Conservation (phyloP, 179 eudicot genomes). For the Silene noctiflora region DNA sequence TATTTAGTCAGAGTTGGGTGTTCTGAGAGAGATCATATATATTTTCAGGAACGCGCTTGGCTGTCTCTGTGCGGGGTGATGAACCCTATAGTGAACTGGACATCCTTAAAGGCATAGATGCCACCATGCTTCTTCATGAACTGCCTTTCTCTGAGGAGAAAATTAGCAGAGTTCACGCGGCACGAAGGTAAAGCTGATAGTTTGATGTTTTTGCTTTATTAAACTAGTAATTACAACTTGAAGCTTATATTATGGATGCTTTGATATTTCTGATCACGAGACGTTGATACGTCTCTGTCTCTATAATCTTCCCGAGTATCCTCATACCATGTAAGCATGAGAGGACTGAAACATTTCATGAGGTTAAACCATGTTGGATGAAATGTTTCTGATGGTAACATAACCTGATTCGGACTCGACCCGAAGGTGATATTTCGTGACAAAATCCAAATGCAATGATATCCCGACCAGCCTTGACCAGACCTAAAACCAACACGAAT, state of each 20-base stretch:
- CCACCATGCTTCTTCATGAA: constrained; percentile 73
- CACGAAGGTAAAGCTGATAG: constrained; percentile 58
- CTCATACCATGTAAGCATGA: not conserved
- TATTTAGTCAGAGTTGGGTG: constrained; percentile 11
- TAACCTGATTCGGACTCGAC: too few relatives aligned
- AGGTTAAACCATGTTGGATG: not conserved
- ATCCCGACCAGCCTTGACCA: too few relatives aligned
- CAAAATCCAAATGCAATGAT: too few relatives aligned
- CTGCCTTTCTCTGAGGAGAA: constrained; percentile 74
- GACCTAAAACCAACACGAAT: too few relatives aligned
- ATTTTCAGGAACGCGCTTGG: constrained; percentile 76
- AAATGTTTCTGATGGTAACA: not conserved
- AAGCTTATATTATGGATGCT: not conserved
- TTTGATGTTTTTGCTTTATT: not conserved
- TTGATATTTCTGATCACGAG: not conserved
- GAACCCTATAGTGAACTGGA: constrained; percentile 73
- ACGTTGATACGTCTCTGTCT: not conserved
- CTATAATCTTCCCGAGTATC: not conserved
- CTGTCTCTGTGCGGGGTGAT: constrained; percentile 75
- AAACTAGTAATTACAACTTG: not conserved
- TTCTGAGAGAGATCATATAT: constrained; percentile 9
- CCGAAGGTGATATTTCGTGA: too few relatives aligned
- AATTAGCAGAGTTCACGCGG: constrained; percentile 86
- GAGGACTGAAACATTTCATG: not conserved
- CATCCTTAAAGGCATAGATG: constrained; percentile 62